Evolutionary conservation across 176 grass and related monocot genomes (phyloP).

Genomic region (Aechmea fasciata): DNA sequence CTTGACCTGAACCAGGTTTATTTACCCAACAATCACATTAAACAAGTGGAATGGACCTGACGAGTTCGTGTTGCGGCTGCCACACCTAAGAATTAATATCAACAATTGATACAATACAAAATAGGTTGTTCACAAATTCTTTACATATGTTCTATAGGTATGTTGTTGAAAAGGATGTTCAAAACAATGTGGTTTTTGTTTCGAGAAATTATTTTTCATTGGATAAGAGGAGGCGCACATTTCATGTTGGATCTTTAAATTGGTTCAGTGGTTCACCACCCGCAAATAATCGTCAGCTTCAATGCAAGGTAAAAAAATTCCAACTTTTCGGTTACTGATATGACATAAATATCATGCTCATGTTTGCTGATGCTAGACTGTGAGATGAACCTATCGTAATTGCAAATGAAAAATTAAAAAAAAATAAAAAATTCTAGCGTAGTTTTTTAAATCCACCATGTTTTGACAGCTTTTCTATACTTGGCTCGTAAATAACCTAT

Average conservation of each 20-base stretch:
- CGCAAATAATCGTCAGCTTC: slow-evolving; percentile 29
- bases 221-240: slow-evolving; percentile 69
- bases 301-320: slow-evolving; percentile 63
- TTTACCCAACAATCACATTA: too few relatives aligned
- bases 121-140: neutral
- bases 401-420: too few relatives aligned
- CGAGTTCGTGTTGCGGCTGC: neutral
- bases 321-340: too few relatives aligned
- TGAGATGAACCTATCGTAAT: too few relatives aligned
- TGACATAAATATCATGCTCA: too few relatives aligned
- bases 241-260: slow-evolving; percentile 66
- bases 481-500: too few relatives aligned
- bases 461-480: too few relatives aligned
- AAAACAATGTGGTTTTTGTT: slow-evolving; percentile 81
- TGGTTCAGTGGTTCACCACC: slow-evolving; percentile 61
- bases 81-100: neutral
- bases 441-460: too few relatives aligned
- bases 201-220: slow-evolving; percentile 91
- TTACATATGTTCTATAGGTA: slow-evolving; percentile 39
- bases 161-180: slow-evolving; percentile 85
- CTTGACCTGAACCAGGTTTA: too few relatives aligned
- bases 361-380: too few relatives aligned
- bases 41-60: neutral
- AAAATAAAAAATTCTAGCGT: too few relatives aligned
- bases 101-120: neutral